Evolutionary conservation across 805 yeast species (phyloP).

Genomic region (Cephaloascus fragrans): DNA sequence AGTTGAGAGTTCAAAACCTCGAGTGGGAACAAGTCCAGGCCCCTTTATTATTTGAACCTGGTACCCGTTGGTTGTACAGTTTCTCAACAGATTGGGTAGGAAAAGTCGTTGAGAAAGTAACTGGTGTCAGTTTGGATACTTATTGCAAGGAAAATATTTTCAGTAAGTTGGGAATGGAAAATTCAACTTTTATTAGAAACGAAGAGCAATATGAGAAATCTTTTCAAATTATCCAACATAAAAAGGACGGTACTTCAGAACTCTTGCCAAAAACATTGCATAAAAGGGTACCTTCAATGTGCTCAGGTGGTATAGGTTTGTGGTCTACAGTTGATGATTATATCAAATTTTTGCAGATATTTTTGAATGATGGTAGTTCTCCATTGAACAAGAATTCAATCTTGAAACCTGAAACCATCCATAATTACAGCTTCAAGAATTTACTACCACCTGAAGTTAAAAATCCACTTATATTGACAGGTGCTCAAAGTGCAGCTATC

Average conservation of each 20-base stretch:
- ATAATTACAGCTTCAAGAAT: conserved; percentile 16
- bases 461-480: conserved; percentile 2
- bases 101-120: conserved; percentile 14
- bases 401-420: conserved; percentile 19
- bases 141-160: conserved; percentile 16
- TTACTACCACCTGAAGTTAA: conserved; percentile 18
- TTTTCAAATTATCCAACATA: conserved; percentile 4
- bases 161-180: conserved; percentile 16
- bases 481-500: neutral
- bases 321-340: conserved; percentile 30
- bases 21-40: conserved; percentile 8
- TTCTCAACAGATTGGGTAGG: conserved; percentile 27
- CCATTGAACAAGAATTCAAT: conserved; percentile 23
- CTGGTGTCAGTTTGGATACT: conserved; percentile 16
- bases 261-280: conserved; percentile 1
- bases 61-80: conserved; percentile 24
- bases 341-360: conserved; percentile 23
- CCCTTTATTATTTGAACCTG: conserved; percentile 25
- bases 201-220: conserved; percentile 3
- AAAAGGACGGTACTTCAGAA: neutral
- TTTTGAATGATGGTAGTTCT: conserved; percentile 29
- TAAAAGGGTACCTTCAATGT: conserved; percentile 9
- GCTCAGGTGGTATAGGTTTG: conserved; percentile 34
- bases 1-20: neutral
- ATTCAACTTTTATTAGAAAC: conserved; percentile 13